Conservation (phyloP, 345 rosid genomes). For the Populus euphratica region DNA sequence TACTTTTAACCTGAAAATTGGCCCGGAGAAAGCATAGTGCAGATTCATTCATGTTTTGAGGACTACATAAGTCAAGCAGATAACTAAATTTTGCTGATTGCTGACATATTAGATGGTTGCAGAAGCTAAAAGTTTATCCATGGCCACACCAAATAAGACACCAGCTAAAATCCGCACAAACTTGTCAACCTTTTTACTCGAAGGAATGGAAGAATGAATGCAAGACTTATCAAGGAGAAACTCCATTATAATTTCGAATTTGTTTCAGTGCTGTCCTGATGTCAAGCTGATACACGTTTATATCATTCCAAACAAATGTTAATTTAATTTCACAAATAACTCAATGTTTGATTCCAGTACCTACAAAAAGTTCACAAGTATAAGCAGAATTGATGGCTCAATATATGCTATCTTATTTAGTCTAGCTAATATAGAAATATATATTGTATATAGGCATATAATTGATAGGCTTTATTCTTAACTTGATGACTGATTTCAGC, state of each 20-base stretch:
- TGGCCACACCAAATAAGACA: background rate
- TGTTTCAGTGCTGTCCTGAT: background rate
- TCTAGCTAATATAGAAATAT: too few relatives aligned
- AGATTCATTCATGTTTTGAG: background rate
- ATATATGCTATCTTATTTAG: background rate
- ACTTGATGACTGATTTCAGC: background rate
- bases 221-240: background rate
- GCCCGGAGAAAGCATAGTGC: background rate
- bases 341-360: background rate
- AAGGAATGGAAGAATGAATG: background rate
- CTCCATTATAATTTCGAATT: background rate
- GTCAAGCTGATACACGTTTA: background rate
- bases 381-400: background rate
- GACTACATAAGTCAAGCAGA: background rate
- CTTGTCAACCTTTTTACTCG: background rate
- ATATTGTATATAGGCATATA: too few relatives aligned
- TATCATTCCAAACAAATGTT: background rate
- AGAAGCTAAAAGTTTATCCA: background rate
- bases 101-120: background rate
- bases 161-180: background rate
- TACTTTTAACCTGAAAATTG: constrained; percentile 50
- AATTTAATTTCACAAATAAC: background rate
- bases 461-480: too few relatives aligned
- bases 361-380: background rate
- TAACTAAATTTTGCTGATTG: background rate